Evolutionary conservation across 495 filamentous ascomycete genomes (phyloP).

Genomic region (Astrothelium subdiscretum): DNA sequence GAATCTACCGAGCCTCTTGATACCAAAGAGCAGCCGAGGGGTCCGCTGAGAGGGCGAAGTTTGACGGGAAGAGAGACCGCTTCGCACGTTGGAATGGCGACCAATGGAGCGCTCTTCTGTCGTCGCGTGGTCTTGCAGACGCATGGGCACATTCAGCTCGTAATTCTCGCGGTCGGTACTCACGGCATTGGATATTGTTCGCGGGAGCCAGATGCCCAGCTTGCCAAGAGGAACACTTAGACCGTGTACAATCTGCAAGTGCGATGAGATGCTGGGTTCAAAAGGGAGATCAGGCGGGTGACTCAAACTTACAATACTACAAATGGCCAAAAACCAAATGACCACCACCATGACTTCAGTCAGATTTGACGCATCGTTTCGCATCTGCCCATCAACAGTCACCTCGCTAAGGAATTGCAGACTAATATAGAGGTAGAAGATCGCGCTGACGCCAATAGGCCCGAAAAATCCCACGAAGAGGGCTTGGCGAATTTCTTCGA

Average conservation of each 20-base stretch:
- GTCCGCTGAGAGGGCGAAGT: background rate
- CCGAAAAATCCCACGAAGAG: slow-evolving; percentile 88
- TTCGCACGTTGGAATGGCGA: background rate
- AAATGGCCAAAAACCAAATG: slow-evolving; percentile 77
- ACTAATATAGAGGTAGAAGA: slow-evolving; percentile 79
- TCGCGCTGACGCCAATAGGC: slow-evolving; percentile 83
- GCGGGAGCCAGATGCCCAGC: slow-evolving; percentile 65
- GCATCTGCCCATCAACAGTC: slow-evolving; percentile 43
- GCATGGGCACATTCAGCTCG: background rate
- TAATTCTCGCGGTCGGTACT: slow-evolving; percentile 26
- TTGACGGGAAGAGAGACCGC: background rate
- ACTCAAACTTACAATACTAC: slow-evolving; percentile 63
- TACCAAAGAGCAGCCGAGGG: background rate
- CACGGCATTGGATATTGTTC: slow-evolving; percentile 55
- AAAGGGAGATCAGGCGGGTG: background rate
- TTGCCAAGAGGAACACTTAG: slow-evolving; percentile 78
- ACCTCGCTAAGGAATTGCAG: slow-evolving; percentile 52
- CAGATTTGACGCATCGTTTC: slow-evolving; percentile 54
- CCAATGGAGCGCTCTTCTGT: background rate
- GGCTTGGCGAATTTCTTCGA: slow-evolving; percentile 61
- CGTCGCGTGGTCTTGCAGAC: background rate
- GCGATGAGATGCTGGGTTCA: slow-evolving; percentile 10
- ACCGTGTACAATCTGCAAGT: slow-evolving; percentile 63
- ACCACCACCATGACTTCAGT: slow-evolving; percentile 56
- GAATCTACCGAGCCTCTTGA: background rate